A percentile compares a stretch with the other conserved stretches of the same genome.
Evolutionary conservation across 306 rosid species (phyloP).

Genomic region (Cucumis hystrix): DNA sequence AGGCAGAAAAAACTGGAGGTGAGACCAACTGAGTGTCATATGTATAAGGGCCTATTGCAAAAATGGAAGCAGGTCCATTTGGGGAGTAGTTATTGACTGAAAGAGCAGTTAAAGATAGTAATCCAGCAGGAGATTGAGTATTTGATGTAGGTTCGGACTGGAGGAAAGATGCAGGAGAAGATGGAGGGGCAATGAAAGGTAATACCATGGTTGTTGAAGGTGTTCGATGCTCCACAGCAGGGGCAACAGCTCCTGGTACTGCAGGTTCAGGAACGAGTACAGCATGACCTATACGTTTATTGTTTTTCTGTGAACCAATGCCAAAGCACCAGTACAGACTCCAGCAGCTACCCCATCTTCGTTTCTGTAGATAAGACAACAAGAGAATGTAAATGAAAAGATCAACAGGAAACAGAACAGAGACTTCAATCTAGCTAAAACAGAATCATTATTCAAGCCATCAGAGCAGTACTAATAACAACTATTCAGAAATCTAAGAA

Average conservation of each 20-base stretch:
- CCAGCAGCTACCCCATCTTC: conserved; percentile 92
- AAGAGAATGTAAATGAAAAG: conserved; percentile 5
- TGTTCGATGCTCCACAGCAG: conserved; percentile 34
- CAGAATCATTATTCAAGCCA: background rate
- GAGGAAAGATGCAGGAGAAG: conserved; percentile 92
- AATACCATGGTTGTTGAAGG: conserved; percentile 46
- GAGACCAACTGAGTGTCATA: conserved; percentile 94
- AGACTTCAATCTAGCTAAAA: background rate
- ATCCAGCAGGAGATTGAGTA: conserved; percentile 73
- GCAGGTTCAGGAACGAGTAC: conserved; percentile 83
- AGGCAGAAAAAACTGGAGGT: conserved; percentile 87
- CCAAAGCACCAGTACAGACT: conserved; percentile 69
- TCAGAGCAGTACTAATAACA: background rate
- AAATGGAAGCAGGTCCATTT: conserved; percentile 68
- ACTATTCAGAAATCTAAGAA: background rate
- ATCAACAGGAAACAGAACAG: background rate
- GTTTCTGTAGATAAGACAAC: conserved; percentile 48
- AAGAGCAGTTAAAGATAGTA: conserved; percentile 58
- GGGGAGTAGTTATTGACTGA: conserved; percentile 63
- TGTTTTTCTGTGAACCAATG: conserved; percentile 50
- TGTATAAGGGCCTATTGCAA: conserved; percentile 85
- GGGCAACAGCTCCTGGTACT: conserved; percentile 32
- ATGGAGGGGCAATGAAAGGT: conserved; percentile 93
- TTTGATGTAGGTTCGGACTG: conserved; percentile 86
- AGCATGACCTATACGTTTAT: conserved; percentile 86